phyloP scores from a whole-genome alignment of 805 yeast species.

The Soucietia sequanensis region DNA sequence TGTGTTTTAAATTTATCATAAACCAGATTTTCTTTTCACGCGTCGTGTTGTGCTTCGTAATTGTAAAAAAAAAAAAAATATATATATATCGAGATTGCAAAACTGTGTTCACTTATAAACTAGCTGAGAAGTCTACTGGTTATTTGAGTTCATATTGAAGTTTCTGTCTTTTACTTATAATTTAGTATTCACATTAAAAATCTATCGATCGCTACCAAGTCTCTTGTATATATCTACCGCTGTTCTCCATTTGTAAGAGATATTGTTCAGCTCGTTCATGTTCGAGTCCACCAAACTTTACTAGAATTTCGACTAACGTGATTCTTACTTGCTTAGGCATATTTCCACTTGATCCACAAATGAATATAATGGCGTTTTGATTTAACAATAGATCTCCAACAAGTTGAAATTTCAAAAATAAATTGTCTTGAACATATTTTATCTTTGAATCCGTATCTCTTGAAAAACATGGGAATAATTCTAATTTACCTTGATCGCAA shows the following conservation, averaged over 20 bases:
- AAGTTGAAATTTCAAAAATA: conserved; percentile 50
- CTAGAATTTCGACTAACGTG: conserved; percentile 67
- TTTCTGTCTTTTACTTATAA: too few relatives aligned
- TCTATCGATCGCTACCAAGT: conserved; percentile 73
- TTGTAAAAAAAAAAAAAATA: too few relatives aligned
- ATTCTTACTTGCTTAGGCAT: conserved; percentile 89
- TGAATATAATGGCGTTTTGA: conserved; percentile 60
- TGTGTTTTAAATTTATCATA: too few relatives aligned
- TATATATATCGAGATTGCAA: too few relatives aligned
- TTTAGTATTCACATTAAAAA: not conserved
- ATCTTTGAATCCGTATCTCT: conserved; percentile 40
- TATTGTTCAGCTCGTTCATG: conserved; percentile 50
- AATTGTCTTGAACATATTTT: conserved; percentile 73
- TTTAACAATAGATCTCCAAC: conserved; percentile 55
- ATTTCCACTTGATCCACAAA: conserved; percentile 92
- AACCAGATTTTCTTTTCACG: too few relatives aligned
- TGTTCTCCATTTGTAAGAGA: conserved; percentile 58
- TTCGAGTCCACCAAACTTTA: conserved; percentile 40
- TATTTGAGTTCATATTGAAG: too few relatives aligned
- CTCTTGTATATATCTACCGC: conserved; percentile 76
- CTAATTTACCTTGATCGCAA: conserved; percentile 30
- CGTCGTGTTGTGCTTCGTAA: too few relatives aligned
- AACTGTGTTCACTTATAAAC: too few relatives aligned
- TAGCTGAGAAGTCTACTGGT: too few relatives aligned
- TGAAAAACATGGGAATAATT: conserved; percentile 44